Base-by-base conservation (phyloP, 345 rosid genomes). In the Passiflora organensis region DNA sequence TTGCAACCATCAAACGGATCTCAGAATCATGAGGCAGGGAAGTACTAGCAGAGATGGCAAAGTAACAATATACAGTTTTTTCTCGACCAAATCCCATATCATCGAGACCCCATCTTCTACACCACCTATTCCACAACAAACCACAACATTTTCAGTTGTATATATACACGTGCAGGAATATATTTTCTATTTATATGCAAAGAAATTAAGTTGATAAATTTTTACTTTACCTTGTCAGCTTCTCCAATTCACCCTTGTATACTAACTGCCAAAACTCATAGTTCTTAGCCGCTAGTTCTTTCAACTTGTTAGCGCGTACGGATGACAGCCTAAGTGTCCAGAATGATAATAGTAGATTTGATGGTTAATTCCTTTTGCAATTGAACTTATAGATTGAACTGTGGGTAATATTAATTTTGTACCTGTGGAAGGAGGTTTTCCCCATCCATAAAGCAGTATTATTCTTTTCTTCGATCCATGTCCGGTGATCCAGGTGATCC, bases 61-160 rank as follows among this genome's bases (percentile, higher is more conserved):
- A 86, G 73, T 86, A 86, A 42, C 78, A 71, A 48, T 86, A 83
- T 6, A 55, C 43, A 5, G 87, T 76, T 63, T 76, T 83, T 67
- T 86, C 95, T 53, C 86, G 59, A 15, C 82, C 84, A 53, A 86
- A 83, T 47, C 90, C 85, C 67, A 83, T 76, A 4, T 81, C 70
- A 32, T 20, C 42, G 21, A 86, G 82, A 24, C 87, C 84, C 66
- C 34, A 69, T 10, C 25, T 58, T 61, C 38, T 65, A 0, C 81
- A 76, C 85, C 94, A 85, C 65, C 89, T 85, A 63, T 47, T 14
- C 4, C 48, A 67, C 38, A 28, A 0, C n/a, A n/a, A 16, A 18
- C 47, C 43, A 60, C 44, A 0, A 6, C 10, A 11, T 34, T 52
- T 52, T 9, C 34, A 28, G 34, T 28, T 28, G 8, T 2, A 2